phyloP scores from a whole-genome alignment of 805 yeast species.

The Ogataea parapolymorpha region DNA sequence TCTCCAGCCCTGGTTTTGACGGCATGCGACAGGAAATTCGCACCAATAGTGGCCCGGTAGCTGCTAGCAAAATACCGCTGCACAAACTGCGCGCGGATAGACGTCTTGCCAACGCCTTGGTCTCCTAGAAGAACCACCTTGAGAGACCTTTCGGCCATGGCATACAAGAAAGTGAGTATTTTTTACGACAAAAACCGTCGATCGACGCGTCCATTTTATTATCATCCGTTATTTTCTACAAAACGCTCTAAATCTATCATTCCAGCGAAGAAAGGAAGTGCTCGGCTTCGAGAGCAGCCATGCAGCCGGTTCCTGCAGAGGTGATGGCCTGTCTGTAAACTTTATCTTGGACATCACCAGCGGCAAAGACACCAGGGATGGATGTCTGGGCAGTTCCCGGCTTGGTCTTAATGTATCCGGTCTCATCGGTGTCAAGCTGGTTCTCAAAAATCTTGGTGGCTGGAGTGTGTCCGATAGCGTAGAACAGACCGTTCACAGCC shows the following conservation, averaged over 20 bases:
- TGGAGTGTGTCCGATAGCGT: constrained; percentile 96
- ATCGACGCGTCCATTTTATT: constrained; percentile 3
- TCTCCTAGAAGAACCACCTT: constrained; percentile 58
- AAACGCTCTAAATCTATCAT: constrained; percentile 9
- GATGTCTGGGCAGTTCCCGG: constrained; percentile 90
- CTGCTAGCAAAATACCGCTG: constrained; percentile 54
- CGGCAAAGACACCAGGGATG: constrained; percentile 90
- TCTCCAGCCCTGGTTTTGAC: constrained; percentile 20
- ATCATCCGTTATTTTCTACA: background rate
- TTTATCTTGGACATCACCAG: constrained; percentile 98
- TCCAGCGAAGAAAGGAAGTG: constrained; percentile 62
- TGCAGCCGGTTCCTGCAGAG: constrained; percentile 99
- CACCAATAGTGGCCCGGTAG: constrained; percentile 58
- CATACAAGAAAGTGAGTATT: background rate
- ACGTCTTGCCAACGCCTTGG: constrained; percentile 59
- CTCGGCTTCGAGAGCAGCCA: constrained; percentile 98
- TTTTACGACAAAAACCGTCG: constrained; percentile 2
- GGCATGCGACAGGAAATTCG: constrained; percentile 50
- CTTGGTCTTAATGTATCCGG: constrained; percentile 82
- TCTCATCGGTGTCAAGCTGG: constrained; percentile 80
- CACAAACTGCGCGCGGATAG: constrained; percentile 51
- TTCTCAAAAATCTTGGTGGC: constrained; percentile 79
- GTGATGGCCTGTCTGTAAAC: constrained; percentile 98
- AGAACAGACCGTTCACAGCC: constrained; percentile 87
- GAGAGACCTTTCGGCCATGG: constrained; percentile 22